Evolutionary conservation across 495 filamentous ascomycete genomes (phyloP).

Genomic region (Penicillium longicatenatum): DNA sequence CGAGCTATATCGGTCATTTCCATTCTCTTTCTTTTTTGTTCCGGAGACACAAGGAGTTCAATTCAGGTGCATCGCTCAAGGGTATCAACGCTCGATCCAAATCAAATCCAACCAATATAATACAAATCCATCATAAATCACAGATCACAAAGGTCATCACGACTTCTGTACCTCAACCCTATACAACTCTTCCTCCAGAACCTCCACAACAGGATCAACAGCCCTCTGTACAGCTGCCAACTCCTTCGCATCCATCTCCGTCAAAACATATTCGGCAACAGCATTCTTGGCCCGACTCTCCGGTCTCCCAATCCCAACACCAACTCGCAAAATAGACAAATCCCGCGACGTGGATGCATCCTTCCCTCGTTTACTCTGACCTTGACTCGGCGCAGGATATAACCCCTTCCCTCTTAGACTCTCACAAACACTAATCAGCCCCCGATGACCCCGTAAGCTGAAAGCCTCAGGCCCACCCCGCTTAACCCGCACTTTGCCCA

Average conservation of each 20-base stretch:
- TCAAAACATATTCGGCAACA: slow-evolving; percentile 69
- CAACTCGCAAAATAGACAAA: slow-evolving; percentile 54
- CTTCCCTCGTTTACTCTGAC: background rate
- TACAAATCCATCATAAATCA: slow-evolving; percentile 1
- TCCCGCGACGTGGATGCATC: slow-evolving; percentile 8
- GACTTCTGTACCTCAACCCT: slow-evolving; percentile 9
- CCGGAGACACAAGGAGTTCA: slow-evolving; percentile 10
- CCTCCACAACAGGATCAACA: slow-evolving; percentile 50
- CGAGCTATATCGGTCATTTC: background rate
- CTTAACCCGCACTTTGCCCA: slow-evolving; percentile 66
- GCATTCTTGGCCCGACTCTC: slow-evolving; percentile 52
- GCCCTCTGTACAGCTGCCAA: slow-evolving; percentile 49
- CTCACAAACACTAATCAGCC: slow-evolving; percentile 66
- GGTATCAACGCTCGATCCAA: slow-evolving; percentile 20
- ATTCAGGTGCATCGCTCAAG: slow-evolving; percentile 9
- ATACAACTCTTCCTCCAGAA: slow-evolving; percentile 50
- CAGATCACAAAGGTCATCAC: background rate
- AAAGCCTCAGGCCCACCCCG: slow-evolving; percentile 52
- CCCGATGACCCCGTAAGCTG: slow-evolving; percentile 73
- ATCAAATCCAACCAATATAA: background rate
- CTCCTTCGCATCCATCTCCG: slow-evolving; percentile 57
- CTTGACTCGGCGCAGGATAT: slow-evolving; percentile 20
- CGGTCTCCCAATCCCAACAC: slow-evolving; percentile 75
- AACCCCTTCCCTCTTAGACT: slow-evolving; percentile 43
- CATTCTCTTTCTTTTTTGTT: background rate